Base-by-base conservation (phyloP, 495 filamentous ascomycete genomes). In the Evernia prunastri region DNA sequence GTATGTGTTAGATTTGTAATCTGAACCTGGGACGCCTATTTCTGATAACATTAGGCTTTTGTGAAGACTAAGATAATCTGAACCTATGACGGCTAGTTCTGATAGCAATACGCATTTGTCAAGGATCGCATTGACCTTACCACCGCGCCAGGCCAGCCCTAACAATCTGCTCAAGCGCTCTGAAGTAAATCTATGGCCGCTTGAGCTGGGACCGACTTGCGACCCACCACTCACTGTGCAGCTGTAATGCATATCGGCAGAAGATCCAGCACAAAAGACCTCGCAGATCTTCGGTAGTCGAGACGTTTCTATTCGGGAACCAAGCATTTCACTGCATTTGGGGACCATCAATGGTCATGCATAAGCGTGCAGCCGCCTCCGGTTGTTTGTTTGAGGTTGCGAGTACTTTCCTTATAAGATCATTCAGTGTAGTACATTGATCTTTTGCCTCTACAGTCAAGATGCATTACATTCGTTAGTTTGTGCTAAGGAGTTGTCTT, bases 201-300 rank as follows among this genome's bases (percentile, higher is more conserved):
- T 64, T 58, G 59, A 58, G 62, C 62, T 64, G 59, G 56, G 62
- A 58, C 56, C 61, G 61, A 64, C 31, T 64, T 59, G 62, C 62
- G 62, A 64, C 62, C 54, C 62, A 64, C 62, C 62, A 64, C 56
- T 64, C 56, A 43, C 62, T 25, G 33, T 59, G 40, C 54, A 63
- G 61, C 56, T 53, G 40, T 59, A 56, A 63, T 63, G 51, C 65
- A 59, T 51, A 62, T 62, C 58, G 60, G 45, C 43, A 56, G 49
- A 59, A n/a, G 27, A 33, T 43, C 51, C 36, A 61, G 59, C 47
- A 49, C 4, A 37, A 27, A 62, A 13, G 11, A 47, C 64, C 53
- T 67, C 33, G 58, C 60, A 51, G 49, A 40, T 56, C 36, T 18
- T 57, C 39, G 35, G n/a, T 47, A 59, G 56, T 39, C 45, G 29